A percentile compares a stretch with the other conserved stretches of the same genome.
Conservation (phyloP, 176 grass and related monocot species). For the Guadua angustifolia region DNA sequence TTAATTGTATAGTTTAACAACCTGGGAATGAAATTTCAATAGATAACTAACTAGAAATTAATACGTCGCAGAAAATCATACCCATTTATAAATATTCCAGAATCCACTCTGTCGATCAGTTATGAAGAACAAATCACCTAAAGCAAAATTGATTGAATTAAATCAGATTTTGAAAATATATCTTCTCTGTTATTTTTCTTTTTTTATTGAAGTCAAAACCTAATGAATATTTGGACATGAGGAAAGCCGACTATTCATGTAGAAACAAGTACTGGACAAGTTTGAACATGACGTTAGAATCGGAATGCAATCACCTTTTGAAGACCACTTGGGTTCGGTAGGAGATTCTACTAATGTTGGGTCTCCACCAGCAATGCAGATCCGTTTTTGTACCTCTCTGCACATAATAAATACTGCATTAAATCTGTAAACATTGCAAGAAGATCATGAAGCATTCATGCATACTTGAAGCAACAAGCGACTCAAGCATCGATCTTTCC, state of each 20-base stretch:
- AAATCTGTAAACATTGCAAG: background rate
- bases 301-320: conserved; percentile 62
- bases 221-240: background rate
- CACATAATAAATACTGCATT: conserved; percentile 11
- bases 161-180: conserved; percentile 39
- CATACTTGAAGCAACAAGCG: conserved; percentile 10
- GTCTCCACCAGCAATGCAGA: conserved; percentile 85
- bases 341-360: conserved; percentile 77
- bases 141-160: conserved; percentile 34
- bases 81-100: conserved; percentile 98
- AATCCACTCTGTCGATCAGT: conserved; percentile 81
- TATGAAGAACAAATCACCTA: conserved; percentile 92
- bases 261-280: conserved; percentile 1
- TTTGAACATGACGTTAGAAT: background rate
- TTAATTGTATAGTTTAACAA: background rate
- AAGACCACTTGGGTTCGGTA: conserved; percentile 96
- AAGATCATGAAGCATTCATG: background rate
- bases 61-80: conserved; percentile 45
- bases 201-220: background rate
- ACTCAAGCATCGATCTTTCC: background rate
- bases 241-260: background rate
- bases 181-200: background rate
- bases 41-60: conserved; percentile 30
- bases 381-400: conserved; percentile 62
- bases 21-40: background rate